phyloP scores from a whole-genome alignment of 176 grass and related monocot species.

The Poa pratensis region DNA sequence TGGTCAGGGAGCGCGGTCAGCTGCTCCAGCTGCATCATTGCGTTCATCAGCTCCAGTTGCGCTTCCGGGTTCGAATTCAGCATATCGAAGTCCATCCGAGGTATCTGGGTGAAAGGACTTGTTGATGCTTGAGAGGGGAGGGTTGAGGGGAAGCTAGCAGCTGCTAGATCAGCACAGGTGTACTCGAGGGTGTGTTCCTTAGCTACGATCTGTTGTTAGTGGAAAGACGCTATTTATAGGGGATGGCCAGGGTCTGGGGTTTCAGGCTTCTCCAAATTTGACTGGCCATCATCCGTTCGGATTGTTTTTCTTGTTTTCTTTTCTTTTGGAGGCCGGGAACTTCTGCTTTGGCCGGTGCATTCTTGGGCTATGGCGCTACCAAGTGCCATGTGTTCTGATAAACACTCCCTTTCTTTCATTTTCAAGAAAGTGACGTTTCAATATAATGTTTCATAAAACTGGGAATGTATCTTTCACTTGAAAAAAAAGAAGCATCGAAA shows the following conservation, averaged over 20 bases:
- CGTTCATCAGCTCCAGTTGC: constrained; percentile 87
- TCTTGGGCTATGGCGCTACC: neutral
- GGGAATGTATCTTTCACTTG: neutral
- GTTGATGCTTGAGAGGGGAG: neutral
- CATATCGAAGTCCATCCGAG: constrained; percentile 70
- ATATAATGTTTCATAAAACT: neutral
- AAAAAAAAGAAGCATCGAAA: neutral
- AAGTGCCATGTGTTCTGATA: neutral
- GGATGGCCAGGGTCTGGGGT: constrained; percentile 22
- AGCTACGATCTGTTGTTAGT: constrained; percentile 16
- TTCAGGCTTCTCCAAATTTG: constrained; percentile 38
- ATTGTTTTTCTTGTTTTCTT: neutral
- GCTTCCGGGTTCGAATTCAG: constrained; percentile 66
- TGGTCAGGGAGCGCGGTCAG: constrained; percentile 42
- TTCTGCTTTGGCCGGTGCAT: neutral
- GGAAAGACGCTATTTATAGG: constrained; percentile 68
- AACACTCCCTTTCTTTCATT: neutral
- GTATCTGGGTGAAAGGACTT: constrained; percentile 10
- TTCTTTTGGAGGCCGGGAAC: neutral
- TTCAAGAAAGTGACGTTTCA: neutral
- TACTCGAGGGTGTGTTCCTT: constrained; percentile 32
- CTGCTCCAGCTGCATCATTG: constrained; percentile 81
- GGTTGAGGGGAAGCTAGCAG: constrained; percentile 22
- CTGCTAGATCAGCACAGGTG: constrained; percentile 33
- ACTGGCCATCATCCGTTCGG: neutral